Evolutionary conservation across 2,329 filamentous ascomycete genomes (phyloP), one percentile per base, ranked within the genome.

Genomic region (Coniella vitis): DNA sequence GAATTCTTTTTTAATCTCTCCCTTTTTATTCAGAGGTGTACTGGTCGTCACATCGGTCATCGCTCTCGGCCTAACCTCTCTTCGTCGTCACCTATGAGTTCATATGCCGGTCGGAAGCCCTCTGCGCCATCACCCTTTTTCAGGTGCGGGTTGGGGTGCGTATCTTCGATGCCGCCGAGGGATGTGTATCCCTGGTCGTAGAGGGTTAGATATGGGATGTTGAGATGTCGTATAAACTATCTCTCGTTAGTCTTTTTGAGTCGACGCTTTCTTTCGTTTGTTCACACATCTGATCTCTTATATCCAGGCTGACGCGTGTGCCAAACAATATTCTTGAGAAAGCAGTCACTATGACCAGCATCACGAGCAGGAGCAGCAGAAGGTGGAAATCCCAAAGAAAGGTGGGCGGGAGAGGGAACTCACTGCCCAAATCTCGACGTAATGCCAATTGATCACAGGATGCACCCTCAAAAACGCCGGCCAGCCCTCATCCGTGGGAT

Each of bases 391-490:
- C 25, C 25, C 5, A 16, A 21, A 38, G 5, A 31, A 7, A 12
- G 16, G 25, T 17, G n/a, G n/a, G n/a, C n/a, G n/a, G n/a, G n/a
- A n/a, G n/a, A n/a, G n/a, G n/a, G 12, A 61, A 75, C 87, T 73
- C 62, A 94, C 90, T 16, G 83, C 81, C 93, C 93, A 97, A 47
- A 97, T 91, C 65, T 97, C 91, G 10, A 81, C 79, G 66, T 96
- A 95, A 65, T 93, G 88, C 93, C 93, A 98, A 67, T 98, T 93
- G 61, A 98, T 90, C 9, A 98, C 87, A 0, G 93, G 91, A 66
- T 98, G 90, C 52, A 97, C 76, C 51, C 93, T 81, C 83, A 97
- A 90, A 61, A 97, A 95, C 38, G 75, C 71, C 32, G 93, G 93
- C 93, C 93, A 98, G 2, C 85, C 90, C 32, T 78, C 73, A 66